Percentiles rank a stretch among this genome's conserved stretches.
phyloP scores from a whole-genome alignment of 2,329 filamentous ascomycete genomes.

The Chalaropsis ovoidea region DNA sequence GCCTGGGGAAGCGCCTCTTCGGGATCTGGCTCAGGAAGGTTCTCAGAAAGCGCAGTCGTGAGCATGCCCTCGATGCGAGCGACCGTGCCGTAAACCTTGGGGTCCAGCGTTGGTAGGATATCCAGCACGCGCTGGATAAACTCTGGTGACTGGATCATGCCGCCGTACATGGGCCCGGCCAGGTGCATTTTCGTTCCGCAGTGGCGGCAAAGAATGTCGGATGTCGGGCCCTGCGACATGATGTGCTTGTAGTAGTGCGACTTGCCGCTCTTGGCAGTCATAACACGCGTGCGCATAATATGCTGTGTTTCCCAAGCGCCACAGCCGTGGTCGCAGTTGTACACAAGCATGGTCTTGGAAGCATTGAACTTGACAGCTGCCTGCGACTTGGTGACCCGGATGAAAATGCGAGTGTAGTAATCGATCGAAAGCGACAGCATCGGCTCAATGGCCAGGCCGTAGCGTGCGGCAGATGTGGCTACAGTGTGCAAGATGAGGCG shows the following conservation, averaged over 20 bases:
- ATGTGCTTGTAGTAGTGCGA: conserved; percentile 67
- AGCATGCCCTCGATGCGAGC: conserved; percentile 85
- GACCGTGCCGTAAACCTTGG: conserved; percentile 65
- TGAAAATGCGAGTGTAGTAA: conserved; percentile 85
- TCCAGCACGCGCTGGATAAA: conserved; percentile 74
- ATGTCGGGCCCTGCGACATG: conserved; percentile 59
- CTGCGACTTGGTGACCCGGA: conserved; percentile 68
- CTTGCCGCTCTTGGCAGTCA: conserved; percentile 58
- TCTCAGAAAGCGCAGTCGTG: conserved; percentile 73
- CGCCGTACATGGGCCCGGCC: conserved; percentile 89
- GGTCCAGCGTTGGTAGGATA: conserved; percentile 56
- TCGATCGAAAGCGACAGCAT: conserved; percentile 89
- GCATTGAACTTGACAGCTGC: conserved; percentile 82
- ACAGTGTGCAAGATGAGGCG: conserved; percentile 77
- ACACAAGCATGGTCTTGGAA: conserved; percentile 85
- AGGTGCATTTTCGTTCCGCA: conserved; percentile 81
- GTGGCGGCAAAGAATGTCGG: conserved; percentile 61
- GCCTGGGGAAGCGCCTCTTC: conserved; percentile 31
- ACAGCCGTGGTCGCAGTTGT: conserved; percentile 83
- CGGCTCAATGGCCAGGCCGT: conserved; percentile 82
- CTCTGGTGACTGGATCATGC: conserved; percentile 70
- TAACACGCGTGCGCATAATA: conserved; percentile 57
- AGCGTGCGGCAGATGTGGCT: conserved; percentile 67
- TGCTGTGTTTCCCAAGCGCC: conserved; percentile 83
- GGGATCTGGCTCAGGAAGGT: conserved; percentile 35